phyloP scores from a whole-genome alignment of 2,329 filamentous ascomycete genomes.

The Neopestalotiopsis clavispora region DNA sequence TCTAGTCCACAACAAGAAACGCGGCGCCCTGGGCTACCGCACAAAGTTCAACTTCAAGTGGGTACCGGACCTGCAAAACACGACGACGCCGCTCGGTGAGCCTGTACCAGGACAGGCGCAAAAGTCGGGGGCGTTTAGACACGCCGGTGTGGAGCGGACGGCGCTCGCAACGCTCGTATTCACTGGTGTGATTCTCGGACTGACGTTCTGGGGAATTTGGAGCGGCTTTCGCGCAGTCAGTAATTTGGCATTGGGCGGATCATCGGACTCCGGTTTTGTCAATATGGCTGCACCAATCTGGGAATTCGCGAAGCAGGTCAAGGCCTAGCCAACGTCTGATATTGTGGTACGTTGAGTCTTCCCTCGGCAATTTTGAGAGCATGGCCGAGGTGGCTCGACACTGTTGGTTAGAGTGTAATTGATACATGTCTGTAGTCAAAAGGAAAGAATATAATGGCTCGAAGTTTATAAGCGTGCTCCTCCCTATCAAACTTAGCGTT shows the following conservation, averaged over 20 bases:
- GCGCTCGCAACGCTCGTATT: constrained; percentile 29
- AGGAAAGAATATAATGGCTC: too few species aligned
- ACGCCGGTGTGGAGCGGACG: constrained; percentile 36
- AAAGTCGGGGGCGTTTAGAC: constrained; percentile 29
- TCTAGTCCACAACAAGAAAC: constrained; percentile 64
- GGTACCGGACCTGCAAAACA: constrained; percentile 53
- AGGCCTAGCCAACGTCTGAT: not conserved
- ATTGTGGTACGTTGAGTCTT: not conserved
- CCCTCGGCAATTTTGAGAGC: not conserved
- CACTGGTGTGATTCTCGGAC: constrained; percentile 20
- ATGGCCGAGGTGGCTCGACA: too few species aligned
- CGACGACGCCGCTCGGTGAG: constrained; percentile 37
- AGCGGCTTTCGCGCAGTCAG: not conserved
- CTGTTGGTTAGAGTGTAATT: too few species aligned
- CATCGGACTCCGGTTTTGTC: not conserved
- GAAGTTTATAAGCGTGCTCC: too few species aligned
- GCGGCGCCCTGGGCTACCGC: constrained; percentile 65
- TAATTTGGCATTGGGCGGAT: not conserved
- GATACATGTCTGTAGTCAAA: too few species aligned
- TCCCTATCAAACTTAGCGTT: too few species aligned
- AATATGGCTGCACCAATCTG: not conserved
- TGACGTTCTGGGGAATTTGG: not conserved
- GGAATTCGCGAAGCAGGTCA: not conserved
- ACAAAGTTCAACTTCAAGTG: constrained; percentile 75
- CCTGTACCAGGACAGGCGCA: constrained; percentile 33